Evolutionary conservation across 2,329 filamentous ascomycete species (phyloP).

Genomic region (Triangularia verruculosa): DNA sequence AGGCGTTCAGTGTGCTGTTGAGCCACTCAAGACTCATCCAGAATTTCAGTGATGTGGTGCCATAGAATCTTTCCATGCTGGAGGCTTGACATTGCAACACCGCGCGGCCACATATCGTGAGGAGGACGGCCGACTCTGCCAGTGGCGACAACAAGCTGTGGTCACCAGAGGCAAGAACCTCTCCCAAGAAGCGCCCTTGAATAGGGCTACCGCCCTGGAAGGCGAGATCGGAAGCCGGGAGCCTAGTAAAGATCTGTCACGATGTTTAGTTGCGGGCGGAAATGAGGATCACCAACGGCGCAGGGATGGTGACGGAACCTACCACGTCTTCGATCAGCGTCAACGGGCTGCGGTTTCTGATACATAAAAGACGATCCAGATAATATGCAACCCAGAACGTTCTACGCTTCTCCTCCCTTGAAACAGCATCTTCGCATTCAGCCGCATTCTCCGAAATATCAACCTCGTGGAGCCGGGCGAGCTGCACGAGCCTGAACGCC

Average conservation of each 20-base stretch:
- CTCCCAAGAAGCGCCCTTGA: conserved; percentile 24
- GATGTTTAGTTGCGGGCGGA: background rate
- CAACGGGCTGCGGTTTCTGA: conserved; percentile 23
- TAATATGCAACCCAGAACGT: conserved; percentile 31
- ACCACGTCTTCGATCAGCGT: conserved; percentile 30
- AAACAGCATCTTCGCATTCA: conserved; percentile 18
- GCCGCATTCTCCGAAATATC: conserved; percentile 11
- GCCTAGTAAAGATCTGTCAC: conserved; percentile 26
- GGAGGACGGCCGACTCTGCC: conserved; percentile 23
- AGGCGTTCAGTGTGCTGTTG: conserved; percentile 21
- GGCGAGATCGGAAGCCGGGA: conserved; percentile 28
- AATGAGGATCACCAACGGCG: conserved; percentile 6
- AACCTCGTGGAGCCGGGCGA: conserved; percentile 22
- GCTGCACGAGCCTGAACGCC: conserved; percentile 34
- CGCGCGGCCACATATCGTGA: conserved; percentile 24
- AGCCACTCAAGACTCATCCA: conserved; percentile 30
- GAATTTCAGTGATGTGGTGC: conserved; percentile 22
- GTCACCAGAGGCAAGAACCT: conserved; percentile 21
- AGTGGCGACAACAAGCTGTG: conserved; percentile 24
- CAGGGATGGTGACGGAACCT: conserved; percentile 6
- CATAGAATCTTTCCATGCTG: conserved; percentile 20
- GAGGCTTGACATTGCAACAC: conserved; percentile 23
- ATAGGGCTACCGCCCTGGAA: conserved; percentile 29
- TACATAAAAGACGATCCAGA: conserved; percentile 28
- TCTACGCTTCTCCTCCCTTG: conserved; percentile 26